Evolutionary conservation across 2,329 filamentous ascomycete species (phyloP), one percentile per base, ranked within the genome.

Genomic region (Penicillium sclerotiorum): DNA sequence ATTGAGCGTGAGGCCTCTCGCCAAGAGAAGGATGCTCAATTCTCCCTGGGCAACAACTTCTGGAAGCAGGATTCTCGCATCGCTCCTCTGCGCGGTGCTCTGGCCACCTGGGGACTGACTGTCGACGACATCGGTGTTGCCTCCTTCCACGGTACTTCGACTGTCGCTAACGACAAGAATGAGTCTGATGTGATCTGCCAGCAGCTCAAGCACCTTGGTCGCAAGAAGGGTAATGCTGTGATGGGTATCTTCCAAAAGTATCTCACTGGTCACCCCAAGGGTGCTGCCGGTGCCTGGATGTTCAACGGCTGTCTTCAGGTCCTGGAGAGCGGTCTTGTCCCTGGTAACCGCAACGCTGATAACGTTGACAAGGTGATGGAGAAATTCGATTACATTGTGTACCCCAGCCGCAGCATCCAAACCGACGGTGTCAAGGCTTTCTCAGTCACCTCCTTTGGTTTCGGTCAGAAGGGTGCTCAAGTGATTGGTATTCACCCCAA

Each of bases 241-340:
- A 77, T 97, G 58, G 94, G 92, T 79, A 92, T 99, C 71, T 99
- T 97, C 88, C 94, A 99, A 77, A 99, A 99, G 77, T 97, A 95
- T 74, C 86, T 99, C 55, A 99, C 95, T 47, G 94, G 94, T 73
- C 94, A 99, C 72, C 94, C 94, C 66, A 99, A 99, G 85, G 94
- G 94, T 86, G 93, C 94, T 65, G 94, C 94, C 53, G 94, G 94
- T 80, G 94, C 93, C 41, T 99, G 94, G 92, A 99, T 99, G 94
- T 86, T 99, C 83, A 99, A 99, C 80, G 94, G 94, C 59, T 94
- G 90, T 72, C 79, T 99, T 71, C 94, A 99, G 73, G 90, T 96
- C 38, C 84, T 99, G 64, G 95, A 97, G 80, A 87, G 83, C 44
- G 94, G 94, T 67, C 80, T 99, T 42, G 93, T 99, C 20, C 94